Conservation (phyloP, 2,329 filamentous ascomycete species). For the Cladosporium sp. region DNA sequence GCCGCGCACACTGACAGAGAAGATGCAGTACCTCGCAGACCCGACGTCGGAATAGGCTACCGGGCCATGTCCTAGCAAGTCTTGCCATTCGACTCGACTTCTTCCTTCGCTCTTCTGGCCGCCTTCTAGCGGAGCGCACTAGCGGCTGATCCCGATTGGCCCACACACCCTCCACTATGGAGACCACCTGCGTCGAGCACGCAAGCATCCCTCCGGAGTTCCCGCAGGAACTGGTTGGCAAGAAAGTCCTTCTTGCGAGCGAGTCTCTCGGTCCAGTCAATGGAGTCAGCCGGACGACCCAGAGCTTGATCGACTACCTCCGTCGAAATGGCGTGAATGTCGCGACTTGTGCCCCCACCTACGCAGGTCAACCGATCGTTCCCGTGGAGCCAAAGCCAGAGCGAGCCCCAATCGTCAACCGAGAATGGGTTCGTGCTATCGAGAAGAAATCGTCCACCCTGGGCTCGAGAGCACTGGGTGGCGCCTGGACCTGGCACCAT, state of each 20-base stretch:
- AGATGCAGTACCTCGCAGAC: not conserved
- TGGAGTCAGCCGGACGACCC: conserved; percentile 64
- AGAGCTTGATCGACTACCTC: conserved; percentile 63
- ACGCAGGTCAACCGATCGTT: conserved; percentile 47
- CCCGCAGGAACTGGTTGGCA: conserved; percentile 47
- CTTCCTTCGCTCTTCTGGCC: not conserved
- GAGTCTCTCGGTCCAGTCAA: conserved; percentile 69
- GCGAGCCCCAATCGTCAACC: conserved; percentile 27
- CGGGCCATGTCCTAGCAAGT: conserved; percentile 4
- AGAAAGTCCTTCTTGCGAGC: conserved; percentile 60
- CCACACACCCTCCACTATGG: not conserved
- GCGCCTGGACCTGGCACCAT: conserved; percentile 29
- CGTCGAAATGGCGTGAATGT: conserved; percentile 58
- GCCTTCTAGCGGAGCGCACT: not conserved
- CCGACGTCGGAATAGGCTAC: not conserved
- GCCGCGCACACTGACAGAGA: not conserved
- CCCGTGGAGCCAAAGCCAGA: conserved; percentile 19
- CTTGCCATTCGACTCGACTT: not conserved
- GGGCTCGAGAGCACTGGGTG: conserved; percentile 29
- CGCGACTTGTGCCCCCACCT: conserved; percentile 59
- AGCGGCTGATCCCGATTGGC: not conserved
- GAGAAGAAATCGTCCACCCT: conserved; percentile 27
- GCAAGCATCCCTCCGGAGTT: conserved; percentile 25
- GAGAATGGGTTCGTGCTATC: conserved; percentile 28
- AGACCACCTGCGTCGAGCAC: conserved; percentile 5